Evolutionary conservation across 1,284 basidiomycete genomes (phyloP).

Genomic region (Fomes fomentarius): DNA sequence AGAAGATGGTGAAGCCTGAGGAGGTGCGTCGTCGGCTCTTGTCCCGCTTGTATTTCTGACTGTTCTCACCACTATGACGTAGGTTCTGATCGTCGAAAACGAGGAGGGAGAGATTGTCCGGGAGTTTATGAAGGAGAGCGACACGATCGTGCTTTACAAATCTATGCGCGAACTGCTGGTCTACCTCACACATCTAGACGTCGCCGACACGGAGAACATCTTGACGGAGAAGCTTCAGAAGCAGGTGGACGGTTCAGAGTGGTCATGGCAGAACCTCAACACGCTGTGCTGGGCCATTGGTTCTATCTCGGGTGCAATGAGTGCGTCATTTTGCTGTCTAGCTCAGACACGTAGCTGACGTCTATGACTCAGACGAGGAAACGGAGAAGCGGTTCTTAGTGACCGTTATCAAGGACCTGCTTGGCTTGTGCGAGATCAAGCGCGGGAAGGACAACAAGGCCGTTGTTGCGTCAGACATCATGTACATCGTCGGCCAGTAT

Average conservation of each 20-base stretch:
- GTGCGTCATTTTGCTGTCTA: conserved; percentile 51
- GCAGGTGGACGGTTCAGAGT: conserved; percentile 97
- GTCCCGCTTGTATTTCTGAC: not conserved
- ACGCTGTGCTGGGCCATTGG: conserved; percentile 99
- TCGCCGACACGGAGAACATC: conserved; percentile 95
- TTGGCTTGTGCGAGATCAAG: conserved; percentile 98
- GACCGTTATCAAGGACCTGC: conserved; percentile 97
- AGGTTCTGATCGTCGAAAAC: conserved; percentile 98
- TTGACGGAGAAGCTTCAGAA: conserved; percentile 96
- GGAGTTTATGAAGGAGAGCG: conserved; percentile 99
- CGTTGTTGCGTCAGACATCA: conserved; percentile 99
- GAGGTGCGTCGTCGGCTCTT: conserved; percentile 63
- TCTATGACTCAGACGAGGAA: conserved; percentile 77
- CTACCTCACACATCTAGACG: conserved; percentile 97
- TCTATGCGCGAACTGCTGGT: conserved; percentile 97
- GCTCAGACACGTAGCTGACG: conserved; percentile 15
- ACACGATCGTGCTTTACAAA: conserved; percentile 99
- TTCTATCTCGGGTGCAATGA: conserved; percentile 99
- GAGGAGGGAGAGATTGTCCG: conserved; percentile 99
- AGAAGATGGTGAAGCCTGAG: conserved; percentile 99
- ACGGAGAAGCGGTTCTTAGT: conserved; percentile 99
- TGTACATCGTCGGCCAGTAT: conserved; percentile 99
- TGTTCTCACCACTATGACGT: not conserved
- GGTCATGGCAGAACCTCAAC: conserved; percentile 99
- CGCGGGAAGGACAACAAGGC: conserved; percentile 99